Evolutionary conservation across 2,329 filamentous ascomycete genomes (phyloP).

Genomic region (Xylariaceae sp.): DNA sequence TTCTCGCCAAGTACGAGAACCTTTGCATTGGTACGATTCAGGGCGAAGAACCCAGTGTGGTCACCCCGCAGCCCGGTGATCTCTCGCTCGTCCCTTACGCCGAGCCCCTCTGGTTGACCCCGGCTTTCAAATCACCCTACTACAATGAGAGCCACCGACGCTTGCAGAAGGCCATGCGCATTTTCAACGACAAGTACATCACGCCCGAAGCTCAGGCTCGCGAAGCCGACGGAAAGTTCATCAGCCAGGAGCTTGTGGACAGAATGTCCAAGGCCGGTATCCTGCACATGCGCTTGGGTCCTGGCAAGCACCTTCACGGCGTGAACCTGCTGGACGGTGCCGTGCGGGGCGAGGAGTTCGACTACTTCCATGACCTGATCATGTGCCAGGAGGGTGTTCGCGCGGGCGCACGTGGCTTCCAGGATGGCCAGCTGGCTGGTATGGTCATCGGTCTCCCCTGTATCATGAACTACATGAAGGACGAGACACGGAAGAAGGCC

Average conservation of each 20-base stretch:
- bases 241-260: slow-evolving; percentile 68
- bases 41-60: slow-evolving; percentile 69
- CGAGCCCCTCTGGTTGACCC: slow-evolving; percentile 77
- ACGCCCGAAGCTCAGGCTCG: slow-evolving; percentile 70
- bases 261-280: slow-evolving; percentile 70
- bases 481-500: slow-evolving; percentile 59
- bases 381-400: slow-evolving; percentile 67
- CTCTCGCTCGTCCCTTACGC: slow-evolving; percentile 75
- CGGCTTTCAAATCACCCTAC: slow-evolving; percentile 72
- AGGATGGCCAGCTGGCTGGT: slow-evolving; percentile 81
- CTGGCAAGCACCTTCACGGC: slow-evolving; percentile 74
- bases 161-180: slow-evolving; percentile 63
- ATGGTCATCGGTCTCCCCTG: slow-evolving; percentile 80
- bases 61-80: slow-evolving; percentile 64
- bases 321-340: slow-evolving; percentile 62
- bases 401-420: slow-evolving; percentile 70
- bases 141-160: slow-evolving; percentile 68
- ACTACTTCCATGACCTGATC: slow-evolving; percentile 82
- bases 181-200: slow-evolving; percentile 67
- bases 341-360: slow-evolving; percentile 73
- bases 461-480: slow-evolving; percentile 70
- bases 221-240: slow-evolving; percentile 67
- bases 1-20: slow-evolving; percentile 71
- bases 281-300: slow-evolving; percentile 76
- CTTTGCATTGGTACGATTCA: slow-evolving; percentile 71